Evolutionary conservation across 2,329 filamentous ascomycete species (phyloP).

Genomic region (Leptographium procerum): DNA sequence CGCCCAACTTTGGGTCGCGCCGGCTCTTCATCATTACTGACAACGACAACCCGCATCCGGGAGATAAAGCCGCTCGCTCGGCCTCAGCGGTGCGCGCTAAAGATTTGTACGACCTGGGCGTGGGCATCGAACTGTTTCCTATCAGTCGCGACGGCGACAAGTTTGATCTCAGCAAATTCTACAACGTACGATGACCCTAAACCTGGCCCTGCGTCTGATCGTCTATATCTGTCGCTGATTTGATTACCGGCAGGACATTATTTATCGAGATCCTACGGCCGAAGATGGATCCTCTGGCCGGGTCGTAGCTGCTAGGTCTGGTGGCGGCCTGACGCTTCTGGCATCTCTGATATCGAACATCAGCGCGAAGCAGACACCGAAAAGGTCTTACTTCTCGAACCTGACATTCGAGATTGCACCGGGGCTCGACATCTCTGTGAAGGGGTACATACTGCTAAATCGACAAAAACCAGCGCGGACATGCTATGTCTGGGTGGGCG

Average conservation of each 20-base stretch:
- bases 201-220: neutral
- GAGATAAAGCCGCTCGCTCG: constrained; percentile 60
- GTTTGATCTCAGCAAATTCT: constrained; percentile 81
- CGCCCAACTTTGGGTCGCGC: constrained; percentile 85
- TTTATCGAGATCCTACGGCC: constrained; percentile 67
- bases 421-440: constrained; percentile 75
- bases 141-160: constrained; percentile 59
- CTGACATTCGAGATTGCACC: constrained; percentile 83
- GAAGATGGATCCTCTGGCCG: constrained; percentile 51
- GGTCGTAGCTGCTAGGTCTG: constrained; percentile 49
- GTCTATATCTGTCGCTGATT: neutral
- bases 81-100: constrained; percentile 80
- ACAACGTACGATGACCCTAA: constrained; percentile 51
- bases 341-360: constrained; percentile 81
- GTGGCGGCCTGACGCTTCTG: constrained; percentile 51
- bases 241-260: constrained; percentile 55
- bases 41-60: constrained; percentile 72
- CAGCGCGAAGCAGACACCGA: constrained; percentile 78
- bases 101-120: constrained; percentile 87
- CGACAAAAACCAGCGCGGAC: constrained; percentile 69
- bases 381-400: constrained; percentile 75
- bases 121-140: constrained; percentile 85
- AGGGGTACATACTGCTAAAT: constrained; percentile 84
- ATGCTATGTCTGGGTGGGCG: constrained; percentile 78
- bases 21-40: constrained; percentile 94